Conservation (phyloP, 1,139 yeast species). For the Dujonia santamariae region DNA sequence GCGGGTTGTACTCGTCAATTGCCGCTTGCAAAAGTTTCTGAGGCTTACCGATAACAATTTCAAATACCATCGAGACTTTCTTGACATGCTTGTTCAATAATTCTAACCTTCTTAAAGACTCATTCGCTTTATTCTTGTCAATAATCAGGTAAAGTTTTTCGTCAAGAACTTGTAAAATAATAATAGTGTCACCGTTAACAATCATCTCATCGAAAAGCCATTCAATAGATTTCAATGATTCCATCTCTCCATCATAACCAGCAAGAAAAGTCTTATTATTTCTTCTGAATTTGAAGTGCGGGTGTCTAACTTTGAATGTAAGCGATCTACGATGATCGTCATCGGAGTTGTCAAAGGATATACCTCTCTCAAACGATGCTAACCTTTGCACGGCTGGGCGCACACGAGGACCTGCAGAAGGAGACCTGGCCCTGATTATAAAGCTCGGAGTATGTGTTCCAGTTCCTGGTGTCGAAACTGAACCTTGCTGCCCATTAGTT, state of each 20-base stretch:
- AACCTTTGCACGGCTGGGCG: conserved; percentile 11
- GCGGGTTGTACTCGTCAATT: conserved; percentile 60
- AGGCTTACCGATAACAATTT: conserved; percentile 61
- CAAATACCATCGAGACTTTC: conserved; percentile 54
- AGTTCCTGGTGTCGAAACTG: background rate
- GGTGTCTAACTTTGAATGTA: conserved; percentile 55
- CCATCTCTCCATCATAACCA: conserved; percentile 57
- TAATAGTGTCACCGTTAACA: conserved; percentile 62
- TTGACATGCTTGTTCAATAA: conserved; percentile 44
- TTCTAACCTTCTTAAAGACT: conserved; percentile 40
- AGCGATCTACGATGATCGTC: conserved; percentile 42
- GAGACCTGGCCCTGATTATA: conserved; percentile 7
- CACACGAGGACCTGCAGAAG: conserved; percentile 8
- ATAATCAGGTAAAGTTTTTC: conserved; percentile 28
- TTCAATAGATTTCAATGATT: conserved; percentile 56
- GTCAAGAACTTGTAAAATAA: conserved; percentile 59
- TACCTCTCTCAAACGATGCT: conserved; percentile 30
- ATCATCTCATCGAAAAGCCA: conserved; percentile 68
- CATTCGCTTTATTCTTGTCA: conserved; percentile 31
- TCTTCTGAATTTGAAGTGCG: conserved; percentile 51
- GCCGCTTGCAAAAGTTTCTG: conserved; percentile 53
- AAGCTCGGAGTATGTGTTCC: background rate
- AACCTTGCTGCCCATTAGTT: background rate
- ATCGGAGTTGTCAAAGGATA: conserved; percentile 51
- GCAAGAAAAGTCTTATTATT: conserved; percentile 61